Conservation (phyloP, 495 filamentous ascomycete genomes). For the Aspergillus diversus region DNA sequence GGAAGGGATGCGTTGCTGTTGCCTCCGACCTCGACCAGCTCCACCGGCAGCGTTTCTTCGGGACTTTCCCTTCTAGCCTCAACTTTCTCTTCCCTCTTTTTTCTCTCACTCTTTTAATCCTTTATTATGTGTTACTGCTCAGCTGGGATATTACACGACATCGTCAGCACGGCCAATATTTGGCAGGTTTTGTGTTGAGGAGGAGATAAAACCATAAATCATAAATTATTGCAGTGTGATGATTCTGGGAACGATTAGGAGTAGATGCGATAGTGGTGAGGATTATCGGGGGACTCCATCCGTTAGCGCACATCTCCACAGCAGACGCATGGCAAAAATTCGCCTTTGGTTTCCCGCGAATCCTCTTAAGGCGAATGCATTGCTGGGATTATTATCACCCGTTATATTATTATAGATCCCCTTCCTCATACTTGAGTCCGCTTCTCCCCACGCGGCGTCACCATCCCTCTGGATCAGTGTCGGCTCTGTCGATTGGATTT, state of each 20-base stretch:
- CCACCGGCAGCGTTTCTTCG: slow-evolving; percentile 29
- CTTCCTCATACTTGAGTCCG: neutral
- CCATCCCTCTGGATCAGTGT: neutral
- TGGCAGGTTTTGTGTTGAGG: neutral
- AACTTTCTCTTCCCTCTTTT: neutral
- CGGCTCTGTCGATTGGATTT: neutral
- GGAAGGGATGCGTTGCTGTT: slow-evolving; percentile 7
- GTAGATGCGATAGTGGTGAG: neutral
- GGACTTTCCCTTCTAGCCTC: slow-evolving; percentile 27
- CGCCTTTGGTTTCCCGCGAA: slow-evolving; percentile 14
- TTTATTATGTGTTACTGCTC: too few species aligned
- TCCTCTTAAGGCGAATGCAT: slow-evolving; percentile 19
- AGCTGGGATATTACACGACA: too few species aligned
- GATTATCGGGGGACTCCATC: slow-evolving; percentile 13
- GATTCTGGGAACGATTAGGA: neutral
- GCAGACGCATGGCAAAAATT: slow-evolving; percentile 17
- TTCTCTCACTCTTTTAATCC: too few species aligned
- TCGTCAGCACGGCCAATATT: too few species aligned
- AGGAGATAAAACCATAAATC: neutral
- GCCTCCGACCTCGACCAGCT: slow-evolving; percentile 21
- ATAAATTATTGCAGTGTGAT: neutral
- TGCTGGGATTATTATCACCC: slow-evolving; percentile 3
- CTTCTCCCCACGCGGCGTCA: slow-evolving; percentile 1
- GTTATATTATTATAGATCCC: neutral
- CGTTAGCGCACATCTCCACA: slow-evolving; percentile 15